These are phyloP conservation scores for Oxytropis ochrocephala DNA, from an alignment of 306 rosid genomes.

Conservation along the genomic window DNA sequence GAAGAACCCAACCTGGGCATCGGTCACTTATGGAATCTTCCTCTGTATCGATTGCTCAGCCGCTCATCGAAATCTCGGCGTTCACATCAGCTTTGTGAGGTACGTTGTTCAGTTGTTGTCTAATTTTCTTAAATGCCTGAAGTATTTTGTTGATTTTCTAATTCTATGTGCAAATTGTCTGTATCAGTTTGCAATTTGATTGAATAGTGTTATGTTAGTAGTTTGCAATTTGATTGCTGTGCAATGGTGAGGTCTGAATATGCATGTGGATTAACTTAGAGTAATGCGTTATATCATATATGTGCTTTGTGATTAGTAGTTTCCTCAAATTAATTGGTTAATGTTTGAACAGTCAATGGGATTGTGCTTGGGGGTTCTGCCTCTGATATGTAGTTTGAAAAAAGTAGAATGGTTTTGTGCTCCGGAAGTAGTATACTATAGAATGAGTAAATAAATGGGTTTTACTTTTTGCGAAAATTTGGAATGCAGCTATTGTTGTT, in stretches of 20 bases:
- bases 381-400: neutral
- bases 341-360: neutral
- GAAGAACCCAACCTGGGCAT: slow-evolving; percentile 85
- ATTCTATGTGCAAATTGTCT: neutral
- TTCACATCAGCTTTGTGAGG: slow-evolving; percentile 89
- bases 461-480: neutral
- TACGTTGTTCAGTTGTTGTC: slow-evolving; percentile 9
- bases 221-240: neutral
- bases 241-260: neutral
- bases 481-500: neutral
- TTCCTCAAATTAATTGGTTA: neutral
- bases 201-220: neutral
- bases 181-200: neutral
- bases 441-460: neutral
- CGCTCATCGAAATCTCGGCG: slow-evolving; percentile 77
- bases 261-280: neutral
- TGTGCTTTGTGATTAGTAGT: neutral
- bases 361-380: neutral
- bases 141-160: neutral
- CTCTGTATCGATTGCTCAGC: slow-evolving; percentile 92
- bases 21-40: slow-evolving; percentile 79
- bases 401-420: neutral
- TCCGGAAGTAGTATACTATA: neutral
- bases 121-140: neutral
- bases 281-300: neutral